Evolutionary conservation across 129 eudicot species (phyloP).

Genomic region (Escallonia rubra): DNA sequence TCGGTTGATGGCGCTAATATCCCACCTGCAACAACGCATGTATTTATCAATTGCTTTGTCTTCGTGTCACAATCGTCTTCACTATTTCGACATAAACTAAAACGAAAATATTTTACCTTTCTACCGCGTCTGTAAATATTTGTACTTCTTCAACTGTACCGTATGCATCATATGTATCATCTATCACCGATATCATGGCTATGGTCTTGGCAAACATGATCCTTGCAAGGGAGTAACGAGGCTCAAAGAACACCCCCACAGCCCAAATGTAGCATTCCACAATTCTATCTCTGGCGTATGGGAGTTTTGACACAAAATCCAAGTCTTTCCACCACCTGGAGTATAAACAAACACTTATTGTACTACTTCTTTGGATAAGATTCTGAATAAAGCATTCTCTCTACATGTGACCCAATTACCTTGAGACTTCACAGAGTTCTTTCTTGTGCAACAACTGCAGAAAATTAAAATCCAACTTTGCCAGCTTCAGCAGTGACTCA

Average conservation of each 20-base stretch:
- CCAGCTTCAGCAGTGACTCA: constrained; percentile 8
- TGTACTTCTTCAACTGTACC: constrained; percentile 13
- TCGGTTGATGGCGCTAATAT: constrained; percentile 13
- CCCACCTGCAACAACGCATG: constrained; percentile 26
- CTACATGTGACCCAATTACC: too few relatives aligned
- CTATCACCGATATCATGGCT: neutral
- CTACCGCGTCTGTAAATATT: constrained; percentile 7
- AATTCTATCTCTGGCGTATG: constrained; percentile 1
- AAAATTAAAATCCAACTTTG: constrained; percentile 20
- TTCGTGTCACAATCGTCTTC: too few relatives aligned
- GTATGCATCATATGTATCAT: constrained; percentile 19
- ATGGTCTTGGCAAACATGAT: neutral
- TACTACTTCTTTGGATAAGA: too few relatives aligned
- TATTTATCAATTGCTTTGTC: too few relatives aligned
- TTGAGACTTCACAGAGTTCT: constrained; percentile 13
- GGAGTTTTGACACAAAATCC: neutral
- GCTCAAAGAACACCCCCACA: constrained; percentile 5
- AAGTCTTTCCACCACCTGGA: constrained; percentile 12
- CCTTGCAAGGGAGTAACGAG: neutral
- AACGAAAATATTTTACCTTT: too few relatives aligned
- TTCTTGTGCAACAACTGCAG: constrained; percentile 24
- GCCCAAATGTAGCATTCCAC: constrained; percentile 12
- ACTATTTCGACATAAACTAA: too few relatives aligned
- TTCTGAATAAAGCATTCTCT: too few relatives aligned
- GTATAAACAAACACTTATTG: neutral